These are phyloP conservation scores for Triangularia verruculosa DNA, from an alignment of 2,329 filamentous ascomycete species.

Conservation along the genomic window DNA sequence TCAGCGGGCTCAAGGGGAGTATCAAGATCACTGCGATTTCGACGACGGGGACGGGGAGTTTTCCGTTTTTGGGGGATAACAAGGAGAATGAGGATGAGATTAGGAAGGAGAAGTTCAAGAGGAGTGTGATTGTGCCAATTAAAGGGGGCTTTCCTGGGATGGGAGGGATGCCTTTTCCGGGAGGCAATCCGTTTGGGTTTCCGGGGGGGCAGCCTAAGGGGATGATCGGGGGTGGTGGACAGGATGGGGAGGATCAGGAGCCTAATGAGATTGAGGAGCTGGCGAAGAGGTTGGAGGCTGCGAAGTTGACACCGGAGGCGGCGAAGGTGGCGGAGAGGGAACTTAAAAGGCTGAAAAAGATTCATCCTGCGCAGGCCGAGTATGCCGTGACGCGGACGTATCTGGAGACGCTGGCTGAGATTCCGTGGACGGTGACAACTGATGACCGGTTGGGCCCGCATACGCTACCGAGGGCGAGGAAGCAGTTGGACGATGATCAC, in stretches of 20 bases:
- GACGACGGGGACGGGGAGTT: slow-evolving; percentile 62
- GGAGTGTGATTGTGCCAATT: slow-evolving; percentile 49
- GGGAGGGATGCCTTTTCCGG: slow-evolving; percentile 30
- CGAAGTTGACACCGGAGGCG: slow-evolving; percentile 78
- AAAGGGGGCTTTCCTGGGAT: slow-evolving; percentile 42
- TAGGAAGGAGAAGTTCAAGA: slow-evolving; percentile 10
- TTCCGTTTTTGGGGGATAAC: slow-evolving; percentile 47
- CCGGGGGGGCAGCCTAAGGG: slow-evolving; percentile 35
- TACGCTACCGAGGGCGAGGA: slow-evolving; percentile 74
- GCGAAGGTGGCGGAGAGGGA: slow-evolving; percentile 89
- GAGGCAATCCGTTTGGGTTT: slow-evolving; percentile 21
- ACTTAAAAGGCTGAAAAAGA: slow-evolving; percentile 83
- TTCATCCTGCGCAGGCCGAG: slow-evolving; percentile 94
- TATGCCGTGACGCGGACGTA: slow-evolving; percentile 93
- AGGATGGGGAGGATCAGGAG: slow-evolving; percentile 70
- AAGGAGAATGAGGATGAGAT: slow-evolving; percentile 8
- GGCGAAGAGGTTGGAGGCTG: slow-evolving; percentile 79
- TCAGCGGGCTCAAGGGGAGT: slow-evolving; percentile 79
- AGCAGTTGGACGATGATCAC: slow-evolving; percentile 93
- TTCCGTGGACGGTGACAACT: slow-evolving; percentile 84
- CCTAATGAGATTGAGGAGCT: slow-evolving; percentile 87
- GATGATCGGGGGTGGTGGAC: slow-evolving; percentile 37
- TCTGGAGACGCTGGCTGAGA: slow-evolving; percentile 88
- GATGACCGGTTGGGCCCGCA: slow-evolving; percentile 81
- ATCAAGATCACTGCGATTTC: slow-evolving; percentile 65